Evolutionary conservation across 768 basidiomycete species (phyloP).

Genomic region (Fibroporia radiculosa): DNA sequence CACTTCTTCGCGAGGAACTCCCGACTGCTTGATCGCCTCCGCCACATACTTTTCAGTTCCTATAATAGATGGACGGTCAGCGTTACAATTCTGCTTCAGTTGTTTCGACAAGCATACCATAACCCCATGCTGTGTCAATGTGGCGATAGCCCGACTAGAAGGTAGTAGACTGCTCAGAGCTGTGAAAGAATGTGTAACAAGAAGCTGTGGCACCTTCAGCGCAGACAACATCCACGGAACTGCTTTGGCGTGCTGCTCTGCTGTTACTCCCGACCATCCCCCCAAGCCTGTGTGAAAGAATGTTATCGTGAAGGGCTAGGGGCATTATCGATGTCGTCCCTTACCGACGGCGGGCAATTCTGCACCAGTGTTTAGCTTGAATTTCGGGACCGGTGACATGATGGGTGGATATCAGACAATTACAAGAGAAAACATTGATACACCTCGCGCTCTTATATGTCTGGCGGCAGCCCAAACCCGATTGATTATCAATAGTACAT

Average conservation of each 20-base stretch:
- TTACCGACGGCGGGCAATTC: constrained; percentile 35
- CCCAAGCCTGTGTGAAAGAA: constrained; percentile 27
- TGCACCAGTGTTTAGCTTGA: constrained; percentile 35
- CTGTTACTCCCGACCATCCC: constrained; percentile 29
- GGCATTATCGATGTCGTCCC: neutral
- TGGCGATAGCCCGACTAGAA: constrained; percentile 19
- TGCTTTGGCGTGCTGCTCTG: constrained; percentile 27
- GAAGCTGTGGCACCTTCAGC: constrained; percentile 23
- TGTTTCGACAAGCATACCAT: constrained; percentile 11
- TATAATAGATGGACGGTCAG: neutral
- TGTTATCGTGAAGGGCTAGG: neutral
- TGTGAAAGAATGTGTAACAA: neutral
- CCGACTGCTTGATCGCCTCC: constrained; percentile 33
- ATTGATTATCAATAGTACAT: too few species aligned
- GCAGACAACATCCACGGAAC: constrained; percentile 34
- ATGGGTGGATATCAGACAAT: too few species aligned
- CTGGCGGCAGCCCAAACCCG: too few species aligned
- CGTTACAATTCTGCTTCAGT: neutral
- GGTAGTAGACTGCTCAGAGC: neutral
- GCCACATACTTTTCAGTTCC: constrained; percentile 20
- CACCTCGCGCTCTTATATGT: too few species aligned
- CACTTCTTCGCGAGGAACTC: constrained; percentile 53
- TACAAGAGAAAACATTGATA: too few species aligned
- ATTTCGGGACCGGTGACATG: constrained; percentile 21
- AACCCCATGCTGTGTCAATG: constrained; percentile 25